Base-by-base conservation (phyloP, 139 green algal genomes). In the Zygnema cylindricum region DNA sequence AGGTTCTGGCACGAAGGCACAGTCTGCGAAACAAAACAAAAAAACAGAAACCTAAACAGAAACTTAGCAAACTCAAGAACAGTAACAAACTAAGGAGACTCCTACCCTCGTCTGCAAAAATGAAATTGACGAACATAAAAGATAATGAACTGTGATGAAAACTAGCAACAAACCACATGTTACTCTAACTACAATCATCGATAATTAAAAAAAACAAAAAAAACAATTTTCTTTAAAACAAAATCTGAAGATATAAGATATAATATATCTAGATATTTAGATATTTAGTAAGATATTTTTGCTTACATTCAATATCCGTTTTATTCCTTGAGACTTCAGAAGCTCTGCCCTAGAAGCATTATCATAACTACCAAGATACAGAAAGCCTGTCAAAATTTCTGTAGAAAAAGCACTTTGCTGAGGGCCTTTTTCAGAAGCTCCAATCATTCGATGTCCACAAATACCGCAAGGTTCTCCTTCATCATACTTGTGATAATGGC, bases 321-420 rank as follows among this genome's bases (percentile, higher is more conserved):
- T 95, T 81, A 98, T 96, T 7, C 92, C 95, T 87, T 98, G 91
- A 2, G 93, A 91, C 69, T 96, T 96, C 0, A 98, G 91, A 30
- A 98, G 84, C 71, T 98, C 96, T 23, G 93, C 92, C 16, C 96
- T 86, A 0, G 94, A 96, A 0, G 96, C 95, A 42, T 97, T 95
- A 92, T 98, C 96, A 73, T 98, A 98, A 84, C 92, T 95, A 42
- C 96, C 96, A 7, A 98, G 82, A 83, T 95, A 98, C 2, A 98
- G 89, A 69, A 97, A 97, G 21, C 92, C 92, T 25, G 93, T 93
- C 11, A 98, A 88, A 22, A 98, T 93, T 2, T 95, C 93, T 1
- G 95, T 94, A 1, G 96, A 96, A 25, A 97, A 93, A 33, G 86
- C 86, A n/a, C 86, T 91, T 7, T 89, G 69, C 73, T 35, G 86